phyloP scores from a whole-genome alignment of 805 yeast genomes.

The Wickerhamomyces hampshirensis region DNA sequence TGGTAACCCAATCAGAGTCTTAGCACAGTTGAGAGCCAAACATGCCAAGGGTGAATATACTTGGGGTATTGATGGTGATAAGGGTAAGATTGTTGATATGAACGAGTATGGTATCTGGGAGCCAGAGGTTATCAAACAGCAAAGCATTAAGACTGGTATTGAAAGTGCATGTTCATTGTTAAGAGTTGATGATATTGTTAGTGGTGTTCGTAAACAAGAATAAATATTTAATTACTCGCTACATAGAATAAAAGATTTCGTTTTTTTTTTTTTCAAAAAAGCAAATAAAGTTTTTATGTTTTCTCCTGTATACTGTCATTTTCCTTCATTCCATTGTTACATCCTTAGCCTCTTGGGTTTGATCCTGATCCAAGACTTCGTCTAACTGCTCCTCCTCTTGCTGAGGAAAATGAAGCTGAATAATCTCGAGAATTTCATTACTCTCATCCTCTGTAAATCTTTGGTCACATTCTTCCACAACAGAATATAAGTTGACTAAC shows the following conservation, averaged over 20 bases:
- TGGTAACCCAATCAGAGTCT: conserved; percentile 86
- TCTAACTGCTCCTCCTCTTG: conserved; percentile 7
- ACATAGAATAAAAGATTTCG: too few species aligned
- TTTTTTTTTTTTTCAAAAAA: background rate
- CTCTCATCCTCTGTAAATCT: conserved; percentile 70
- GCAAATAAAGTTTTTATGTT: too few species aligned
- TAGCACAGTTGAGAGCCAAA: conserved; percentile 90
- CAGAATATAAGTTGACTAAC: conserved; percentile 70
- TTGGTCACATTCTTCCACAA: conserved; percentile 90
- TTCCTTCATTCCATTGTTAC: conserved; percentile 9
- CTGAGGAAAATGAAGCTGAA: conserved; percentile 48
- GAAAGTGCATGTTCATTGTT: conserved; percentile 93
- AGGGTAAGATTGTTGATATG: conserved; percentile 94
- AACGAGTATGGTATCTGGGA: conserved; percentile 96
- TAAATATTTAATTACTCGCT: too few species aligned
- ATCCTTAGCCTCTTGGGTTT: conserved; percentile 8
- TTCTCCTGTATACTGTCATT: too few species aligned
- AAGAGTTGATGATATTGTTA: conserved; percentile 96
- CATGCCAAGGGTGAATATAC: conserved; percentile 88
- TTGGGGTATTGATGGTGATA: conserved; percentile 92
- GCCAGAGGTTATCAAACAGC: conserved; percentile 97
- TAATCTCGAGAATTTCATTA: conserved; percentile 50
- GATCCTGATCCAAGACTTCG: conserved; percentile 9
- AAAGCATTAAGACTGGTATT: conserved; percentile 94
- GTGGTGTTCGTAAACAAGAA: conserved; percentile 74